These are phyloP conservation scores for Tephrocybe sp. DNA, from an alignment of 768 basidiomycete species.

Conservation along the genomic window DNA sequence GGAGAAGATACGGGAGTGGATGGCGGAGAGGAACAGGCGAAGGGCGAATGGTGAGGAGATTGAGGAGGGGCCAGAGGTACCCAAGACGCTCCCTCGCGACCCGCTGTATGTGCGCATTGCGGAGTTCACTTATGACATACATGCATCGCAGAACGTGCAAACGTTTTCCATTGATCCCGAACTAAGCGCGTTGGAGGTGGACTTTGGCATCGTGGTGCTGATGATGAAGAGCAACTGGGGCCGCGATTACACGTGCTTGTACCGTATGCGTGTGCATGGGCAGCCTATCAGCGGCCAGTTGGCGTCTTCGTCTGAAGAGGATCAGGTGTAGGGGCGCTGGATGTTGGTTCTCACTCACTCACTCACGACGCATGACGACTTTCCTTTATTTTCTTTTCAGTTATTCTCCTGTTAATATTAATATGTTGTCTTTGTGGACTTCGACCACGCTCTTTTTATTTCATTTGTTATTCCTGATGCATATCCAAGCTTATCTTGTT, in stretches of 20 bases:
- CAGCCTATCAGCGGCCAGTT: conserved; percentile 43
- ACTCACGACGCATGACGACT: conserved; percentile 5
- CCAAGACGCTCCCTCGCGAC: conserved; percentile 42
- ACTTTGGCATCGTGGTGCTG: conserved; percentile 84
- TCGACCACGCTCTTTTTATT: conserved; percentile 9
- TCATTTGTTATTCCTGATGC: conserved; percentile 5
- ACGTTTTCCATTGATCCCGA: conserved; percentile 74
- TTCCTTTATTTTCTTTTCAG: background rate
- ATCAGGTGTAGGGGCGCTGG: conserved; percentile 7
- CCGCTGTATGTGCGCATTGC: conserved; percentile 63
- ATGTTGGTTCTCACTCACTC: background rate
- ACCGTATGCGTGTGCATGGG: conserved; percentile 81
- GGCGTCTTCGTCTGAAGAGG: conserved; percentile 29
- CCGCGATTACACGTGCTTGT: conserved; percentile 82
- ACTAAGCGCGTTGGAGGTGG: conserved; percentile 66
- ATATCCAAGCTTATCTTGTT: background rate
- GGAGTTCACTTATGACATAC: conserved; percentile 60
- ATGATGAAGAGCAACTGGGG: conserved; percentile 88
- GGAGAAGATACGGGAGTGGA: conserved; percentile 56
- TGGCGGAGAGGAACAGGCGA: conserved; percentile 36
- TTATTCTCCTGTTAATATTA: background rate
- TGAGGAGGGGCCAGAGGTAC: conserved; percentile 38
- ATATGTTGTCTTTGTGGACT: conserved; percentile 4
- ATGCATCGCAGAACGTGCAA: conserved; percentile 64
- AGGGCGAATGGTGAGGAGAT: conserved; percentile 26